Evolutionary conservation across 2,329 filamentous ascomycete species (phyloP), one percentile per base, ranked within the genome.

Genomic region (Fonsecaea pugnacius): DNA sequence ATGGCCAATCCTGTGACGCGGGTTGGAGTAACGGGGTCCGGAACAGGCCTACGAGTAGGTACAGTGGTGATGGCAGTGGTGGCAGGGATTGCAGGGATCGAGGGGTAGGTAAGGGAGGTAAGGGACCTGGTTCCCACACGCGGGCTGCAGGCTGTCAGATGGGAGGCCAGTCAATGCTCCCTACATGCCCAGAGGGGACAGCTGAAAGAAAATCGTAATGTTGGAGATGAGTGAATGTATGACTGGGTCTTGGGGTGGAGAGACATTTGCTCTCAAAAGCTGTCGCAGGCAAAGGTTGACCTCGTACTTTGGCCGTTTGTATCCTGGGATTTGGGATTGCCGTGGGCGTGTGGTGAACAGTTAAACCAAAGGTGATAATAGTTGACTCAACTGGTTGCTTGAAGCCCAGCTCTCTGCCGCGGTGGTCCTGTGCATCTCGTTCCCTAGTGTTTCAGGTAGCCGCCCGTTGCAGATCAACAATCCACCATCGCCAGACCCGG

Each of bases 401-500:
- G 36, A 14, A 50, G 32, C 33, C 33, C 35, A 21, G 27, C 30
- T 50, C 58, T 36, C 53, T 54, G 54, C 51, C 48, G 51, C 21
- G 59, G 18, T 35, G 55, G 30, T 10, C 38, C 43, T 35, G 48
- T 50, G 58, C 35, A 46, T 58, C 36, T 58, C 43, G 43, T 38
- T 32, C 40, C 38, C 33, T 58, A 52, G 65, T 60, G 66, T 67
- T 67, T 67, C 66, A 67, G 36, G 56, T 67, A 65, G 63, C 66
- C 66, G 66, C 66, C 66, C 43, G 63, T 67, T 61, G 66, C 63
- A 67, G 66, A 67, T 67, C 62, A 65, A 50, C 35, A 46, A 52
- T 50, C 43, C 56, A 59, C 56, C 56, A n/a, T 59, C 56, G 32
- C 46, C 43, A 36, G 57, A 58, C 35, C 48, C 30, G 43, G 21